Conservation (phyloP, 768 basidiomycete genomes). For the Boletellus emodensis region DNA sequence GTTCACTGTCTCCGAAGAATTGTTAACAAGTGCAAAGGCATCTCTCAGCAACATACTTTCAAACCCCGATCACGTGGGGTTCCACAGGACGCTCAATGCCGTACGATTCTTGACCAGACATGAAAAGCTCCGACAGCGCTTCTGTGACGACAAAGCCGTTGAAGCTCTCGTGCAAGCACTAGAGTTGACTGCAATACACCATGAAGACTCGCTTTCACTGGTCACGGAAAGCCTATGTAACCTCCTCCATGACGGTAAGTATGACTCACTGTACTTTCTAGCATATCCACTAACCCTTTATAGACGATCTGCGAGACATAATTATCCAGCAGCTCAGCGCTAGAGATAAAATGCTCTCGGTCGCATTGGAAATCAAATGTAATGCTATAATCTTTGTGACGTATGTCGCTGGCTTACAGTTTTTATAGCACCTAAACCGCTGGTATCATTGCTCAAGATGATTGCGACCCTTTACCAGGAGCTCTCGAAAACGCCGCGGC, state of each 20-base stretch:
- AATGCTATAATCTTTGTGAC: not conserved
- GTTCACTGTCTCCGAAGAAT: not conserved
- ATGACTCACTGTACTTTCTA: not conserved
- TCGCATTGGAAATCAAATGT: conserved; percentile 4
- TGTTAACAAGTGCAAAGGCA: no score
- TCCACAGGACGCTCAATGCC: no score
- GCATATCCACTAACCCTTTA: not conserved
- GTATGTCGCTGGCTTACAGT: not conserved
- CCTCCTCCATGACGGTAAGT: no score
- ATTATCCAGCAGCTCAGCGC: not conserved
- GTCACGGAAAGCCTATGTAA: no score
- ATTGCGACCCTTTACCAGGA: not conserved
- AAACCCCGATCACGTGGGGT: no score
- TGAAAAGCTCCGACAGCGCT: no score
- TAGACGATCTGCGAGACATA: not conserved
- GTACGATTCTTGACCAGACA: no score
- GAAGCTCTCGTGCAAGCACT: no score
- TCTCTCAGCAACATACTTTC: no score
- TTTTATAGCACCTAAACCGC: not conserved
- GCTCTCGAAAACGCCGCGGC: not conserved
- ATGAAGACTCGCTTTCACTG: no score
- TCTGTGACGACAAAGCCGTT: no score
- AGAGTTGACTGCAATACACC: no score
- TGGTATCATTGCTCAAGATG: conserved; percentile 2
- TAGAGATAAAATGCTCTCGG: not conserved